phyloP scores from a whole-genome alignment of 805 yeast genomes.

The Starmerella riodocensis region DNA sequence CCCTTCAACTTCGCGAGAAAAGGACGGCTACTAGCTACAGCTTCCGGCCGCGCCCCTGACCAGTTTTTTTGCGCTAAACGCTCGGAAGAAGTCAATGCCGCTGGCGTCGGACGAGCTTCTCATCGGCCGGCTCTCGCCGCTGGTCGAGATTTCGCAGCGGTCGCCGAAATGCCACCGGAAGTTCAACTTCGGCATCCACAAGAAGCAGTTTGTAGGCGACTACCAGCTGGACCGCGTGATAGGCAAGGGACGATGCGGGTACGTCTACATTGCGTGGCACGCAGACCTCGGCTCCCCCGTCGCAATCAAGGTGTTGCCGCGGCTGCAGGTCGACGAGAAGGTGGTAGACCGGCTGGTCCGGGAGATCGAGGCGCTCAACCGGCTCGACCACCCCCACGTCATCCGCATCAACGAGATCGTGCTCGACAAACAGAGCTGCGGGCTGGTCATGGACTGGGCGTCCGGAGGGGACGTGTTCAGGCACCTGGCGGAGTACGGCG shows the following conservation, averaged over 20 bases:
- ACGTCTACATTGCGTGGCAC: slow-evolving; percentile 91
- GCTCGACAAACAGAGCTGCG: slow-evolving; percentile 44
- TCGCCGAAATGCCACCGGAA: too few species aligned
- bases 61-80: too few species aligned
- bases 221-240: slow-evolving; percentile 80
- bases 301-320: slow-evolving; percentile 78
- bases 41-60: too few species aligned
- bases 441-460: slow-evolving; percentile 61
- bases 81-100: too few species aligned
- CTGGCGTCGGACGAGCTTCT: background rate
- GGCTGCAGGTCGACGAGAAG: slow-evolving; percentile 53
- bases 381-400: slow-evolving; percentile 59
- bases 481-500: slow-evolving; percentile 25
- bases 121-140: background rate
- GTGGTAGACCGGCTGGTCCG: slow-evolving; percentile 69
- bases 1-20: too few species aligned
- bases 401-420: slow-evolving; percentile 53
- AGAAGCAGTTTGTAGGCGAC: slow-evolving; percentile 38
- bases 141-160: background rate
- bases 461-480: slow-evolving; percentile 42
- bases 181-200: background rate
- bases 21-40: too few species aligned
- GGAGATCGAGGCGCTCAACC: slow-evolving; percentile 61
- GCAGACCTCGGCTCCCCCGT: slow-evolving; percentile 36
- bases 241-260: slow-evolving; percentile 96